Evolutionary conservation across 129 eudicot genomes (phyloP), one percentile per base, ranked within the genome.

Genomic region (Pseudognaphalium luteoalbum): DNA sequence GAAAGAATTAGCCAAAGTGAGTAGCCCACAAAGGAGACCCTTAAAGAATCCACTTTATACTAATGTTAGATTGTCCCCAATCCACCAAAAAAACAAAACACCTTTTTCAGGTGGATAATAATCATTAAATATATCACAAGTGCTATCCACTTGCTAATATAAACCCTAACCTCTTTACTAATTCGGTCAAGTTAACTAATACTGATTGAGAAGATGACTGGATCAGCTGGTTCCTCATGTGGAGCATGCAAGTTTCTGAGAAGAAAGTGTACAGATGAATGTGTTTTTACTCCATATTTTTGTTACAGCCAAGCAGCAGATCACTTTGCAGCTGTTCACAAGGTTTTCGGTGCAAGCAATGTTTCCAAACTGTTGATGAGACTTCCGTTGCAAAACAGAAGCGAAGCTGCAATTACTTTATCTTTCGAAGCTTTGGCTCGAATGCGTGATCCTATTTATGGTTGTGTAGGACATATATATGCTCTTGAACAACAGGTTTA

Each of bases 191-290:
- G 22, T 9, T 22, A 8, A 59, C 1, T 20, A 8, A 22, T 8
- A 21, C 29, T 20, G 70, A 16, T 19, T 2, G 50, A 32, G 34
- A 83, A 67, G 77, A 92, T 93, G 98, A 88, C 91, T 50, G 98
- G 92, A 11, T 4, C 77, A 30, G 81, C 75, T 37, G 81, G 91
- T 59, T 80, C 92, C 72, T 88, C 98, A 57, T 93, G 98, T 85
- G 98, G 98, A 80, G 98, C 98, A 57, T 93, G 98, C 87, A 93
- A 88, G 71, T 93, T 93, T 76, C 70, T 93, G 39, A 86, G 98
- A 78, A 87, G 97, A 74, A 88, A 82, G 70, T 93, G 98, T 69
- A 83, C 87, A 0, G 78, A 59, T 62, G 92, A 90, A 63, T 93
- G 98, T 50, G 76, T 88, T 14, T 93, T 93, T 78, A 88, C 86